Percentiles rank a stretch among this genome's conserved stretches.
Conservation (phyloP, 1,284 basidiomycete genomes). For the Trametes hirsuta region DNA sequence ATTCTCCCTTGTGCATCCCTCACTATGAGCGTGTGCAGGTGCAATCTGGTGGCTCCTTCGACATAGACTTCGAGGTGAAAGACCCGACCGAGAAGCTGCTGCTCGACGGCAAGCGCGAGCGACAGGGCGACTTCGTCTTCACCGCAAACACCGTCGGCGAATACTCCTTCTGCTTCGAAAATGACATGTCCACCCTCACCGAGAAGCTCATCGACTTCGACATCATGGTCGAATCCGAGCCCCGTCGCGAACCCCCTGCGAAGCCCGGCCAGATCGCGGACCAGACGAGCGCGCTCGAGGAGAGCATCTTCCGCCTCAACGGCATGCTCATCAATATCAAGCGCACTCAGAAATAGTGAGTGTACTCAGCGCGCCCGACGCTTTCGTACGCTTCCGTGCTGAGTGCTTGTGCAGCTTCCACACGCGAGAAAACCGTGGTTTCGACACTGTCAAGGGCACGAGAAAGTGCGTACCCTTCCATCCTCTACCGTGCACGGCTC, state of each 20-base stretch:
- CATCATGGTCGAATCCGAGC: conserved; percentile 97
- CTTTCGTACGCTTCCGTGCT: too few relatives aligned
- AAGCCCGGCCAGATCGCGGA: conserved; percentile 86
- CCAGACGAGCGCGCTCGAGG: conserved; percentile 89
- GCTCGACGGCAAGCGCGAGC: conserved; percentile 85
- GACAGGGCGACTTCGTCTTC: conserved; percentile 96
- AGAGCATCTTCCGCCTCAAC: conserved; percentile 89
- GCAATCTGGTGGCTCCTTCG: conserved; percentile 96
- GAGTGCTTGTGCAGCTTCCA: conserved; percentile 79
- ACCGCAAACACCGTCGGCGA: conserved; percentile 95
- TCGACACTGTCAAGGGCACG: conserved; percentile 78
- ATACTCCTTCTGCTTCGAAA: conserved; percentile 98
- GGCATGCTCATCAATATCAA: conserved; percentile 87
- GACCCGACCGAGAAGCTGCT: conserved; percentile 88
- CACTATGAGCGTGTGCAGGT: too few relatives aligned
- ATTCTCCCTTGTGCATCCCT: too few relatives aligned
- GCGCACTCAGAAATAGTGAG: conserved; percentile 89
- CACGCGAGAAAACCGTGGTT: conserved; percentile 81
- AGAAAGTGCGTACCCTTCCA: conserved; percentile 54
- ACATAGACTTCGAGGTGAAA: conserved; percentile 93
- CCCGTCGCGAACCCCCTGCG: conserved; percentile 78
- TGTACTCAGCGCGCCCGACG: too few relatives aligned
- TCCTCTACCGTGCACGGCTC: conserved; percentile 32
- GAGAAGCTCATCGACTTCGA: conserved; percentile 96
- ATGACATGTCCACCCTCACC: conserved; percentile 90